Base-by-base conservation (phyloP, 2,329 filamentous ascomycete genomes). In the Didymella pomorum region DNA sequence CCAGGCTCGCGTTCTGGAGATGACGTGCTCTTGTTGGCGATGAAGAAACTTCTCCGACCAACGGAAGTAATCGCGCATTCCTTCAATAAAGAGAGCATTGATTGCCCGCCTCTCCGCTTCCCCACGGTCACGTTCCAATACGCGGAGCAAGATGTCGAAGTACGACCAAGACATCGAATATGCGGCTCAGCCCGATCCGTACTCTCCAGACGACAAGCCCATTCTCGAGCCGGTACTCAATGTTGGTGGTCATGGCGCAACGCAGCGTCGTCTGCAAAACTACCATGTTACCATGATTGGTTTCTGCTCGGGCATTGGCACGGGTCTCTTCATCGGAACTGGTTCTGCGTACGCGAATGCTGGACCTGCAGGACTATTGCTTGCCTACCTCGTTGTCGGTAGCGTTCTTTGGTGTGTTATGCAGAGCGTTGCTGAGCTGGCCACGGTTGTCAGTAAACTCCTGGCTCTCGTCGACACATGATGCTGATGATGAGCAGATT, bases 341-440 rank as follows among this genome's bases (percentile, higher is more conserved):
- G 65, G 65, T 3, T 45, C 61, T 45, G 65, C 63, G 7, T 66
- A 65, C 41, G 62, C 65, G 7, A 65, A 58, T 43, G 65, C 65
- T 51, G 81, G 82, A 16, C 80, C 82, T 3, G 81, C 74, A 41
- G 82, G 79, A 44, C 75, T 88, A 42, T 80, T 89, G 61, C 73
- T 89, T 57, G 84, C 83, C 25, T 88, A 84, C 67, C 78, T 79
- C 23, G 57, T 86, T 39, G 86, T 87, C 67, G 78, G 79, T 23
- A 69, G 77, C 66, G 69, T 87, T 42, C 76, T 88, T 46, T 86
- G 78, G 31, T 76, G 85, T 57, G 83, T 88, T 68, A 88, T 87
- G 80, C 87, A 87, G 67, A 82, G 81, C 59, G 77, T 87, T 50
- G 86, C 86, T 10, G 86, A 89, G 70, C 87, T 89, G 84, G 83